Base-by-base conservation (phyloP, 371 early-diverging fungal species). In the Parasitella parasitica region DNA sequence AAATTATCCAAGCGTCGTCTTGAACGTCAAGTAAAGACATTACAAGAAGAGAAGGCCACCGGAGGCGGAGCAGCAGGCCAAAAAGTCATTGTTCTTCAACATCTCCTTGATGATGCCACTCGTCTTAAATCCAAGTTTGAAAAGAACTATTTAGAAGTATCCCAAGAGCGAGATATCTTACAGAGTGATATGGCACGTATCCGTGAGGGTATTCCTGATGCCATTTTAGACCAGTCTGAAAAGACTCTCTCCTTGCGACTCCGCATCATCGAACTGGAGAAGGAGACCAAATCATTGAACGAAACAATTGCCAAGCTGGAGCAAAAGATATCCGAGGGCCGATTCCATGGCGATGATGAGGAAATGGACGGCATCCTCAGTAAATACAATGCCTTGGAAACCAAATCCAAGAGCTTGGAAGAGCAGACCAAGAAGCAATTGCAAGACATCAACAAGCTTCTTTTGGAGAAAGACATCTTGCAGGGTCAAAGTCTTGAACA, bases 141-240 rank as follows among this genome's bases (percentile, higher is more conserved):
- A 70, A 80, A 84, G 70, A 88, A 89, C 26, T 91, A 92, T 69
- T 69, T 88, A 61, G 79, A 83, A 39, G 88, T 86, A 12, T 86
- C 85, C 30, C 86, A 90, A 49, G 80, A 77, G 64, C 90, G 85
- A 70, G 75, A 91, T 59, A 79, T 82, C 12, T 72, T 93, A 26
- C 91, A 92, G 66, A 86, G 85, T 39, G 89, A 93, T 54, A 78
- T 92, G 71, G 82, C 83, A 26, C 87, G 89, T 51, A 80, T 87
- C 46, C 76, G 87, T 12, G 77, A 76, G 50, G 76, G 72, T 16
- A 78, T 81, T 26, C 76, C 82, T 2, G 78, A 77, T 61, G 72
- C 77, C 2, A 61, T 79, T 3, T 48, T 76, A 18, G 73, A 75
- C 39, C 70, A 75, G 35, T 69, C 69, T 0, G 48, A 69, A 18